Conservation (phyloP, 2,329 filamentous ascomycete species). For the Byssothecium circinans region DNA sequence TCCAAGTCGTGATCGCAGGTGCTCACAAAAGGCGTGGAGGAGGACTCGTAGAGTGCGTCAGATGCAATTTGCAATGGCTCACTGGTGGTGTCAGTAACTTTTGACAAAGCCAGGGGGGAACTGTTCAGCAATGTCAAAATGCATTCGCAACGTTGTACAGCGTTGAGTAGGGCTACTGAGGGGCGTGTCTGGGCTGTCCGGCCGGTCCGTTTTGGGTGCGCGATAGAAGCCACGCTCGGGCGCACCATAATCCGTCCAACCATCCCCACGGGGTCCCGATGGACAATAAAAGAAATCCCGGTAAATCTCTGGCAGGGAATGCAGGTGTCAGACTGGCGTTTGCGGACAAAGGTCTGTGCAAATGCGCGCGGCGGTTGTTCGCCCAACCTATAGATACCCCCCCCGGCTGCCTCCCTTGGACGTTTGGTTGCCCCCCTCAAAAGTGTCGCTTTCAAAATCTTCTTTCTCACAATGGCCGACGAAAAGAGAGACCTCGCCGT, state of each 20-base stretch:
- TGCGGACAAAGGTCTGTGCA: neutral
- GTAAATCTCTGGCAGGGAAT: slow-evolving; percentile 15
- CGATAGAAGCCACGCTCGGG: slow-evolving; percentile 30
- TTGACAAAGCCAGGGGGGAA: too few species aligned
- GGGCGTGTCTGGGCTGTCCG: slow-evolving; percentile 11
- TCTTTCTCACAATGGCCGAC: slow-evolving; percentile 34
- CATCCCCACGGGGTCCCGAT: slow-evolving; percentile 37
- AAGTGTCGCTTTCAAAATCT: slow-evolving; percentile 10
- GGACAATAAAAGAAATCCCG: slow-evolving; percentile 20
- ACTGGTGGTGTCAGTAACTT: neutral
- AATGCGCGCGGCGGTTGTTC: too few species aligned
- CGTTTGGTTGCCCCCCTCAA: neutral
- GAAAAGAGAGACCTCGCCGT: slow-evolving; percentile 25
- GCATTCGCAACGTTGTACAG: slow-evolving; percentile 25
- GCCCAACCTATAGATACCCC: slow-evolving; percentile 33
- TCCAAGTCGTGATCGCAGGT: slow-evolving; percentile 8
- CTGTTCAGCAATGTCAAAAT: slow-evolving; percentile 11
- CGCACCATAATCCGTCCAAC: slow-evolving; percentile 31
- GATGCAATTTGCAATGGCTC: neutral
- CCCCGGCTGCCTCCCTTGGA: slow-evolving; percentile 8
- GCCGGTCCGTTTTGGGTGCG: slow-evolving; percentile 13
- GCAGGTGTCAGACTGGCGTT: slow-evolving; percentile 3
- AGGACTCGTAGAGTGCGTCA: slow-evolving; percentile 1
- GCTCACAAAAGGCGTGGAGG: slow-evolving; percentile 20
- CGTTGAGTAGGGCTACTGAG: slow-evolving; percentile 16